A percentile compares a stretch with the other conserved stretches of the same genome.
Evolutionary conservation across 257 asterid genomes (phyloP).

Genomic region (Nicotiana attenuata): DNA sequence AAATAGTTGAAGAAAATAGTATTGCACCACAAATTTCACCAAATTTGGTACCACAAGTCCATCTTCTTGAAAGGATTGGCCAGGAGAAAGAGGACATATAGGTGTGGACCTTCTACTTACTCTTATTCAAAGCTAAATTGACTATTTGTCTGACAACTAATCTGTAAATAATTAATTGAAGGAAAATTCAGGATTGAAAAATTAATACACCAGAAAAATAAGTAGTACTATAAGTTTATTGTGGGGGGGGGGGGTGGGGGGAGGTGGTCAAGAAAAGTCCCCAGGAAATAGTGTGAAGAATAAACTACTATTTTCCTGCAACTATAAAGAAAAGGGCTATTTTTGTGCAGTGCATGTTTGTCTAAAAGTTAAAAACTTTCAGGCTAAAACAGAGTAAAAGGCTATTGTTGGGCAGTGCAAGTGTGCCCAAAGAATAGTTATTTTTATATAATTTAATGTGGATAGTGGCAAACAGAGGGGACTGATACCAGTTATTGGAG

Average conservation of each 20-base stretch:
- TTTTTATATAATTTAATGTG: neutral
- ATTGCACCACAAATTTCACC: too few relatives aligned
- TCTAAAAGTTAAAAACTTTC: neutral
- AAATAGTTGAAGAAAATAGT: too few relatives aligned
- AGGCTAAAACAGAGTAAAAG: neutral
- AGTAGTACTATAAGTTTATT: too few relatives aligned
- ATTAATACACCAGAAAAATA: too few relatives aligned
- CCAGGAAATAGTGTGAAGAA: neutral
- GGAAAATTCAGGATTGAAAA: too few relatives aligned
- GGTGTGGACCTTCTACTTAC: too few relatives aligned
- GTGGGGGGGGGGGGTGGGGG: neutral
- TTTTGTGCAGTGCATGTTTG: neutral
- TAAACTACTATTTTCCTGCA: neutral
- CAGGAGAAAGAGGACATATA: too few relatives aligned
- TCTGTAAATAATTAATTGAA: too few relatives aligned
- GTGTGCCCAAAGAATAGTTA: neutral
- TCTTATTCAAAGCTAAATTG: too few relatives aligned
- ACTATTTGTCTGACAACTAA: too few relatives aligned
- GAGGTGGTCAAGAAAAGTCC: neutral
- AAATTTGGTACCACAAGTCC: too few relatives aligned
- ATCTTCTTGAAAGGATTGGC: too few relatives aligned
- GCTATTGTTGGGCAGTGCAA: neutral
- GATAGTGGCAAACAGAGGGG: slow-evolving; percentile 5
- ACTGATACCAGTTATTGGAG: neutral
- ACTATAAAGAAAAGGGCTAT: neutral